Percentiles rank a stretch among this genome's conserved stretches.
phyloP scores from a whole-genome alignment of 75 land plant species.

The Cunninghamia lanceolata region DNA sequence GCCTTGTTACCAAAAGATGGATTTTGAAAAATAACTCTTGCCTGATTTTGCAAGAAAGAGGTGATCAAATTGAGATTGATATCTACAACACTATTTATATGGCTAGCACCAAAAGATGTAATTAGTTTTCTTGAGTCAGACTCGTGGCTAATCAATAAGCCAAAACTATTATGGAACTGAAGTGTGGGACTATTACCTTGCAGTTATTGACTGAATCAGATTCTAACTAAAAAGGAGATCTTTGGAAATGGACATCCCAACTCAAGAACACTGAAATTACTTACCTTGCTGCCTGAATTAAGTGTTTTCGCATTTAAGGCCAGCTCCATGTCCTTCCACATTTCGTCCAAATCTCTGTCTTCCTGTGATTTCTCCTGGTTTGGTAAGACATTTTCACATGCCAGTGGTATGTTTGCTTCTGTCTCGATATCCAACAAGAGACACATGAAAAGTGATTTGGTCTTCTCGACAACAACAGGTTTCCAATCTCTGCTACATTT shows the following conservation, averaged over 20 bases:
- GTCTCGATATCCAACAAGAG: not conserved
- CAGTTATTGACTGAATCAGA: not conserved
- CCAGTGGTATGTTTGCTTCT: not conserved
- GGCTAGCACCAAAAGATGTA: not conserved
- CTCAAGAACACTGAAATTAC: slow-evolving; percentile 5
- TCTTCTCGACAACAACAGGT: not conserved
- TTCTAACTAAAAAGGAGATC: not conserved
- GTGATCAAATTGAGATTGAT: not conserved
- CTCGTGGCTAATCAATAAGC: not conserved
- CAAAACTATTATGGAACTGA: not conserved
- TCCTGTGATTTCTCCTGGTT: slow-evolving; percentile 8
- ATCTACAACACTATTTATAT: not conserved
- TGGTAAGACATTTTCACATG: not conserved
- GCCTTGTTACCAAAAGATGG: not conserved
- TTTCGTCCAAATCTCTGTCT: not conserved
- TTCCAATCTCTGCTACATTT: not conserved
- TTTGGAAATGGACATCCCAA: not conserved
- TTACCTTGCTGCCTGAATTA: slow-evolving; percentile 5
- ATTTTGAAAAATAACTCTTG: not conserved
- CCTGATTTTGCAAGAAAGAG: not conserved
- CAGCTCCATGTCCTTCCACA: slow-evolving; percentile 15
- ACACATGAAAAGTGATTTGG: not conserved
- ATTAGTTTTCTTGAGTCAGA: not conserved
- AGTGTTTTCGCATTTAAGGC: slow-evolving; percentile 6
- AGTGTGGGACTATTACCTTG: not conserved